Conservation (phyloP, 129 eudicot species). For the Flaveria robusta region DNA sequence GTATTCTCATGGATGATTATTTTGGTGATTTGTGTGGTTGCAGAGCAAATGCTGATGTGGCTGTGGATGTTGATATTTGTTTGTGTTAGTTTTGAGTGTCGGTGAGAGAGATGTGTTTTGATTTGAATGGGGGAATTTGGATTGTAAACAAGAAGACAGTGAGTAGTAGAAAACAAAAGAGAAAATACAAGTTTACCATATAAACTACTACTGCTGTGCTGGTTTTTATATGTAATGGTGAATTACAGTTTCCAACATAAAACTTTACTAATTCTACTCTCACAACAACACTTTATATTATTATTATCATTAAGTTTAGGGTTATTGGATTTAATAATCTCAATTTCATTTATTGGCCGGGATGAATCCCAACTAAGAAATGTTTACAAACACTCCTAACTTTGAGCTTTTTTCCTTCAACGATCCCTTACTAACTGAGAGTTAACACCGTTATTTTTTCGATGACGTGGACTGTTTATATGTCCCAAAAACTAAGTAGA, state of each 20-base stretch:
- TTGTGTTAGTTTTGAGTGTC: conserved; percentile 23
- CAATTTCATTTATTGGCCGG: too few relatives aligned
- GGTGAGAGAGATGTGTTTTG: conserved; percentile 19
- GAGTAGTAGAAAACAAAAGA: conserved; percentile 14
- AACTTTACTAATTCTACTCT: conserved; percentile 18
- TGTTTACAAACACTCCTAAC: too few relatives aligned
- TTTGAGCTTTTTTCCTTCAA: too few relatives aligned
- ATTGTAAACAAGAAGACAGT: conserved; percentile 29
- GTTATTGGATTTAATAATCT: too few relatives aligned
- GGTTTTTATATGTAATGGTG: conserved; percentile 31
- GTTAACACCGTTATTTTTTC: too few relatives aligned
- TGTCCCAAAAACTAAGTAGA: too few relatives aligned
- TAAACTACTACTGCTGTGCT: conserved; percentile 4
- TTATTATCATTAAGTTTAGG: background rate
- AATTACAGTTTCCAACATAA: conserved; percentile 24
- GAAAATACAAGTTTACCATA: conserved; percentile 17
- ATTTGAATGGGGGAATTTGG: conserved; percentile 27
- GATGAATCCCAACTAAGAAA: too few relatives aligned
- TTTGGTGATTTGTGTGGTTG: conserved; percentile 22
- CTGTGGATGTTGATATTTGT: conserved; percentile 17
- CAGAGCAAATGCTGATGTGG: conserved; percentile 15
- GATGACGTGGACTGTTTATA: too few relatives aligned
- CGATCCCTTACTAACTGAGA: too few relatives aligned
- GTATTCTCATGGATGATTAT: background rate
- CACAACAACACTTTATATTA: conserved; percentile 4